Conservation (phyloP, 140 eudicot species). For the Oenanthe javanica region DNA sequence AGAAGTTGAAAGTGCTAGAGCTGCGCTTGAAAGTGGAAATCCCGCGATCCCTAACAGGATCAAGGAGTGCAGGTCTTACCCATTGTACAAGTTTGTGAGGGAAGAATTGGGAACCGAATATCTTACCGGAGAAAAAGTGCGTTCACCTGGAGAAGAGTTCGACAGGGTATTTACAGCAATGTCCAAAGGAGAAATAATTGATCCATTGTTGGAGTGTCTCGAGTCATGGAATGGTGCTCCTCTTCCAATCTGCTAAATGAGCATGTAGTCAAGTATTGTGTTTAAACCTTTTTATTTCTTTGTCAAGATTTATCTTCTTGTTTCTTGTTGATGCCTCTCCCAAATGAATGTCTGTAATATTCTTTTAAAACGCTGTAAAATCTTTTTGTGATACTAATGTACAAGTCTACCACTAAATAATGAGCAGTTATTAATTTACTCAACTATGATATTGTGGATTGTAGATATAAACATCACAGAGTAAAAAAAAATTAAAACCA, state of each 20-base stretch:
- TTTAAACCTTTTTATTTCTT: neutral
- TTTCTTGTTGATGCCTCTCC: neutral
- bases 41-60: slow-evolving; percentile 56
- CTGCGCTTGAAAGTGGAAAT: slow-evolving; percentile 35
- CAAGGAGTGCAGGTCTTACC: slow-evolving; percentile 75
- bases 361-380: slow-evolving; percentile 1
- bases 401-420: neutral
- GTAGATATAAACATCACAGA: too few species aligned
- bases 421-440: neutral
- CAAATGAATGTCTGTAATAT: neutral
- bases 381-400: neutral
- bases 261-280: neutral
- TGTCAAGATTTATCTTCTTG: neutral
- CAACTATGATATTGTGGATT: neutral
- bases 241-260: slow-evolving; percentile 53
- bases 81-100: slow-evolving; percentile 73
- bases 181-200: slow-evolving; percentile 54
- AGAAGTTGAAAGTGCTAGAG: slow-evolving; percentile 66
- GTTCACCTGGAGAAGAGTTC: slow-evolving; percentile 79
- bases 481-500: too few species aligned
- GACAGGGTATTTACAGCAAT: slow-evolving; percentile 81
- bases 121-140: slow-evolving; percentile 70
- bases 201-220: slow-evolving; percentile 81
- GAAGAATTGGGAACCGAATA: slow-evolving; percentile 48
- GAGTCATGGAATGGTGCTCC: slow-evolving; percentile 84